phyloP scores from a whole-genome alignment of 768 basidiomycete genomes.

The Boletus tomentosulus region DNA sequence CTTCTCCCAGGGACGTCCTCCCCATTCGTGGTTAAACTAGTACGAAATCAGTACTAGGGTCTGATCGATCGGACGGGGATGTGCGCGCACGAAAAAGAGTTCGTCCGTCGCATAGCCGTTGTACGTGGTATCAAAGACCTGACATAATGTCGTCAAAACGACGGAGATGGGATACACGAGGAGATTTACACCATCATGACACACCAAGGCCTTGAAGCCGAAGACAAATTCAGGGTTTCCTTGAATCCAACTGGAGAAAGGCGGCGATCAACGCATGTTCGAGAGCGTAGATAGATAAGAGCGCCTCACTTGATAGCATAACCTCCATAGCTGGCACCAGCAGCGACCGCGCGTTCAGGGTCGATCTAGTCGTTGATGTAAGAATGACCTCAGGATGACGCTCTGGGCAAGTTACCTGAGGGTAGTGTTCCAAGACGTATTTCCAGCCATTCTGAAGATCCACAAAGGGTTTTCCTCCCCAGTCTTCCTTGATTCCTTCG shows the following conservation, averaged over 20 bases:
- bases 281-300: background rate
- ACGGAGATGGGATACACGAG: background rate
- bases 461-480: conserved; percentile 83
- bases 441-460: conserved; percentile 77
- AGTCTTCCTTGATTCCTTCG: conserved; percentile 75
- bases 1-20: conserved; percentile 73
- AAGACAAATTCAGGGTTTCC: conserved; percentile 87
- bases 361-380: conserved; percentile 48
- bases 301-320: conserved; percentile 83
- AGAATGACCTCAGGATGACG: background rate
- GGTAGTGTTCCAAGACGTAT: conserved; percentile 58
- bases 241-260: conserved; percentile 76
- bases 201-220: conserved; percentile 86
- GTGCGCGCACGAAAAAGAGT: conserved; percentile 71
- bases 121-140: conserved; percentile 75
- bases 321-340: conserved; percentile 84
- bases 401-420: conserved; percentile 46
- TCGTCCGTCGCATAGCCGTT: conserved; percentile 91
- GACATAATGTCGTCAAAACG: background rate
- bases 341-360: conserved; percentile 63
- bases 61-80: background rate
- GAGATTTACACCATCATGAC: conserved; percentile 79
- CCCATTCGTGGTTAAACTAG: conserved; percentile 86
- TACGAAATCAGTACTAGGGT: background rate
- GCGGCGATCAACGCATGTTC: conserved; percentile 1